Evolutionary conservation across 2,329 filamentous ascomycete genomes (phyloP).

Genomic region (Alternaria angustiovoidea): DNA sequence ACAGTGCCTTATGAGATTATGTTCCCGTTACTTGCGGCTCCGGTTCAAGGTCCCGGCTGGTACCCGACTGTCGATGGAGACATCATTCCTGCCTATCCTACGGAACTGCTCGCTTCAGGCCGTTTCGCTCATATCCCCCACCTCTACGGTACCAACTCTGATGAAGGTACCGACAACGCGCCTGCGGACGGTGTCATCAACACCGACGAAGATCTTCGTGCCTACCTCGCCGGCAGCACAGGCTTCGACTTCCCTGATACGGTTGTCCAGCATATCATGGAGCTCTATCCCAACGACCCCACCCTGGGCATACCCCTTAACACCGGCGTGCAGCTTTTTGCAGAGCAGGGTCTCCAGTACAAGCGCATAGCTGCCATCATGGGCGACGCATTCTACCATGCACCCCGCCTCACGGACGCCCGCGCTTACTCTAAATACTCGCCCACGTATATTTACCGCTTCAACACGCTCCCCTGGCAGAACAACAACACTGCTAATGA

Average conservation of each 20-base stretch:
- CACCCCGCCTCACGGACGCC: slow-evolving; percentile 56
- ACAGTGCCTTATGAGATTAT: slow-evolving; percentile 67
- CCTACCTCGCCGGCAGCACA: slow-evolving; percentile 45
- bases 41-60: slow-evolving; percentile 48
- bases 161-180: slow-evolving; percentile 70
- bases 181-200: slow-evolving; percentile 62
- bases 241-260: slow-evolving; percentile 43
- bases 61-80: slow-evolving; percentile 65
- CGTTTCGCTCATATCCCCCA: slow-evolving; percentile 71
- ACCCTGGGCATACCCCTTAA: slow-evolving; percentile 45
- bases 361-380: slow-evolving; percentile 61
- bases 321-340: slow-evolving; percentile 42
- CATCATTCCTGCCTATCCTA: slow-evolving; percentile 63
- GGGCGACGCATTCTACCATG: slow-evolving; percentile 66
- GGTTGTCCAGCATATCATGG: slow-evolving; percentile 43
- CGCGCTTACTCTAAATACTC: slow-evolving; percentile 58
- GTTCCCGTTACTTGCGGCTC: slow-evolving; percentile 61
- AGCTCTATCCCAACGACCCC: slow-evolving; percentile 48
- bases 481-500: slow-evolving; percentile 43
- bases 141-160: slow-evolving; percentile 69
- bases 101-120: slow-evolving; percentile 63
- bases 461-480: slow-evolving; percentile 58
- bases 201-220: slow-evolving; percentile 60
- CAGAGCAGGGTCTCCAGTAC: slow-evolving; percentile 56
- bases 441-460: slow-evolving; percentile 67